Evolutionary conservation across 805 yeast genomes (phyloP), one percentile per base, ranked within the genome.

Genomic region (Kazachstania taianensis): DNA sequence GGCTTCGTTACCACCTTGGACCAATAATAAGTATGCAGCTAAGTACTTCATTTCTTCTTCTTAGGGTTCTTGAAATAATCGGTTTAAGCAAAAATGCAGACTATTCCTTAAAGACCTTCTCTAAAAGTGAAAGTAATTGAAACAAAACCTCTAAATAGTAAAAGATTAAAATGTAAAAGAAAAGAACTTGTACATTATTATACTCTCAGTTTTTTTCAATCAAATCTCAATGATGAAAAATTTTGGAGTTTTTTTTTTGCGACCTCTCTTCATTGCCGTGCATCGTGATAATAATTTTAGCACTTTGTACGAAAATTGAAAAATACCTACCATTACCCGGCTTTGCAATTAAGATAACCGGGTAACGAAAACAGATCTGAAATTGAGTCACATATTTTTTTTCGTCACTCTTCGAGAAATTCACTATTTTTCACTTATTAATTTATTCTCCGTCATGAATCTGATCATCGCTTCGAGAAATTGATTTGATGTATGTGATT

Each of bases 11-110:
- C 89, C 92, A 69, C 87, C 85, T 70, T 81, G 82, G 61, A 70
- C 80, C 66, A 82, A 79, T 70, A 82, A 77, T 69, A 82, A 79
- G 75, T 82, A 82, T 71, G 94, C 89, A 71, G 94, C 94, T 72
- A 82, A 73, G 79, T 82, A 82, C 72, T 81, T 82, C 92, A 82
- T 75, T 70, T 55, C 41, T 19, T 37, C 44, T 45, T 38, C 41
- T 37, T 35, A n/a, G 25, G 25, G 25, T 22, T 22, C 25, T 39
- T 50, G 57, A 54, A 57, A 57, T 57, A 57, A 57, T 57, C 61
- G 53, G 45, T 57, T 54, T 58, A 55, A 52, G 58, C 60, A 41
- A 50, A 57, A 52, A 50, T 42, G 63, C 63, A 57, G 63, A 58
- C 63, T 56, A 58, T 57, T 55, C 62, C 61, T 58, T 58, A 45